Conservation (phyloP, 2,329 filamentous ascomycete genomes). For the Neoarthrinium moseri region DNA sequence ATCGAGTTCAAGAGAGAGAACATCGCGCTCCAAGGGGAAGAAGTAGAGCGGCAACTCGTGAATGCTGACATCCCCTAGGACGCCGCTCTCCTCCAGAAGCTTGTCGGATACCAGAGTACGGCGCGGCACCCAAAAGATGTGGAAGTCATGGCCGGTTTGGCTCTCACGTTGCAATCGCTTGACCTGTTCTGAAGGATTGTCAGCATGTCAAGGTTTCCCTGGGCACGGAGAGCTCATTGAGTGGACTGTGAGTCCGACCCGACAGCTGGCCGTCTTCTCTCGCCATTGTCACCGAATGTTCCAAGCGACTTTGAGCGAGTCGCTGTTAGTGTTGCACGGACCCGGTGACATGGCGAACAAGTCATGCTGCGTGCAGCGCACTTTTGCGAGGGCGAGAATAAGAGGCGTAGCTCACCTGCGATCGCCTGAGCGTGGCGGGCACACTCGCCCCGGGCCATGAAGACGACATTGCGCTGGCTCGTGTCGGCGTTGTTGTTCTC, state of each 20-base stretch:
- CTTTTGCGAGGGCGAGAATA: background rate
- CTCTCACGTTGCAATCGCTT: conserved; percentile 85
- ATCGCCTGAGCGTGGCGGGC: conserved; percentile 79
- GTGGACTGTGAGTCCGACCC: background rate
- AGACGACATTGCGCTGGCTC: conserved; percentile 92
- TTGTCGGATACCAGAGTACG: conserved; percentile 89
- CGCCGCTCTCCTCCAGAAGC: conserved; percentile 87
- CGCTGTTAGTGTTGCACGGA: no score
- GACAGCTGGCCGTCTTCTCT: background rate
- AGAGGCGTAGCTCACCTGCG: conserved; percentile 66
- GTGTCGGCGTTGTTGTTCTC: conserved; percentile 95
- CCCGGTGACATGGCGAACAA: no score
- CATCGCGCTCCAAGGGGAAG: conserved; percentile 85
- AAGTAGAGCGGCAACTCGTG: conserved; percentile 86
- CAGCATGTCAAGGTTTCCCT: conserved; percentile 59
- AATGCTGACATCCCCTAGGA: conserved; percentile 89
- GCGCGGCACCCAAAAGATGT: conserved; percentile 92
- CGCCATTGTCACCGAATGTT: conserved; percentile 11
- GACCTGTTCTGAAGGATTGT: conserved; percentile 76
- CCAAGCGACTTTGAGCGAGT: no score
- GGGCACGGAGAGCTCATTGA: no score
- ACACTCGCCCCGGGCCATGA: conserved; percentile 88
- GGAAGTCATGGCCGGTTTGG: conserved; percentile 91
- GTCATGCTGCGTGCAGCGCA: background rate
- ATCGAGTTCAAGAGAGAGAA: conserved; percentile 87